phyloP scores from a whole-genome alignment of 2,329 filamentous ascomycete species.

The Fusarium sterilihyphosum region DNA sequence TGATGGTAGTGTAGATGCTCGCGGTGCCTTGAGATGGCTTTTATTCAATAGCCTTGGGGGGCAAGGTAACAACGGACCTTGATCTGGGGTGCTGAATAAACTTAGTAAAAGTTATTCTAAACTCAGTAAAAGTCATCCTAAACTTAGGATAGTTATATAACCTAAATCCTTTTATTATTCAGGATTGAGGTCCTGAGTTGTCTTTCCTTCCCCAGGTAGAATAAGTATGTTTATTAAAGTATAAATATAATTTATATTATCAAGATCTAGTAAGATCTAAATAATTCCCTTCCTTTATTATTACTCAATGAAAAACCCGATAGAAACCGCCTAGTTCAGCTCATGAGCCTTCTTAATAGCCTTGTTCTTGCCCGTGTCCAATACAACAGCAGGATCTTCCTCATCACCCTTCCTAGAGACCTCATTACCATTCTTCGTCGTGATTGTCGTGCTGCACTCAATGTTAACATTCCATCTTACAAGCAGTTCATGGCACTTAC shows the following conservation, averaged over 20 bases:
- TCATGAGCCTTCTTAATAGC: slow-evolving; percentile 55
- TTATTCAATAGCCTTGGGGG: neutral
- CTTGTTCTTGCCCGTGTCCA: slow-evolving; percentile 55
- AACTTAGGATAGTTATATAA: no score
- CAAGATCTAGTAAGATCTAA: no score
- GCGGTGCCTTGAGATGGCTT: no score
- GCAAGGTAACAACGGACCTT: no score
- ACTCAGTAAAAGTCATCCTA: no score
- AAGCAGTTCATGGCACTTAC: slow-evolving; percentile 40
- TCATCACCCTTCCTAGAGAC: slow-evolving; percentile 53
- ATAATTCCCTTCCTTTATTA: neutral
- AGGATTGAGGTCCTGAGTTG: no score
- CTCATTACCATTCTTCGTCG: slow-evolving; percentile 54
- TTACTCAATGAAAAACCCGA: fast-evolving
- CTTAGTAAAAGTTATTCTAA: no score
- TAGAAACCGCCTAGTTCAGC: slow-evolving; percentile 41
- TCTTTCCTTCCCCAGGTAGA: no score
- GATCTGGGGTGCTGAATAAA: no score
- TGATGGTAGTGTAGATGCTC: fast-evolving
- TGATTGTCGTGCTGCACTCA: slow-evolving; percentile 38
- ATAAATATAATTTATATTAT: no score
- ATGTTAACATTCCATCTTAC: neutral
- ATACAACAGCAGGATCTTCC: slow-evolving; percentile 55
- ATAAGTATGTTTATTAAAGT: no score
- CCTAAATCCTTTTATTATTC: no score